Evolutionary conservation across 169 alveolate species (phyloP).

Genomic region (Plasmodium berghei): DNA sequence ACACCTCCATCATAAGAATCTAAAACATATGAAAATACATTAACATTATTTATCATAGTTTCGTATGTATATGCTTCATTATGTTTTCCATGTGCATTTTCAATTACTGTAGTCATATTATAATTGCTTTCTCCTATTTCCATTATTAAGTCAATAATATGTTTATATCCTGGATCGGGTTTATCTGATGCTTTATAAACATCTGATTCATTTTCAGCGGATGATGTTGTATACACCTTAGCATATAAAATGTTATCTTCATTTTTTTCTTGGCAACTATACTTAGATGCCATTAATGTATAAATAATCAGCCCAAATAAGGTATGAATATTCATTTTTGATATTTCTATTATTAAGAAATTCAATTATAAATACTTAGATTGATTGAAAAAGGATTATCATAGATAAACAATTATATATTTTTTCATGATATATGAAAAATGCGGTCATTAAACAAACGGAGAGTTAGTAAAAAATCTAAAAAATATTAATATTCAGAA

Average conservation of each 20-base stretch:
- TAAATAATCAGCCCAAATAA: no score
- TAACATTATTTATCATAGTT: background rate
- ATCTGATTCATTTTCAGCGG: slow-evolving; percentile 10
- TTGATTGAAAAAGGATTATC: no score
- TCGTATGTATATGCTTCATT: slow-evolving; percentile 5
- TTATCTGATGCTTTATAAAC: slow-evolving; percentile 16
- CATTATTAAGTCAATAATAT: background rate
- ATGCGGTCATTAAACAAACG: no score
- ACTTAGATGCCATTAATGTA: background rate
- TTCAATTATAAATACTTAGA: no score
- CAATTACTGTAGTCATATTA: slow-evolving; percentile 6
- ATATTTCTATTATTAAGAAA: no score
- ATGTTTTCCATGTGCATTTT: slow-evolving; percentile 20
- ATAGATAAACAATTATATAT: no score
- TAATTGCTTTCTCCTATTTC: background rate
- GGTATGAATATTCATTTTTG: no score
- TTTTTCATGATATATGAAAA: no score
- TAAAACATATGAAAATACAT: background rate
- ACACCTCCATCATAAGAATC: slow-evolving; percentile 44
- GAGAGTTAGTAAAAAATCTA: no score
- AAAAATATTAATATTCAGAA: no score
- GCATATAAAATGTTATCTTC: background rate
- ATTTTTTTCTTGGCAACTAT: background rate
- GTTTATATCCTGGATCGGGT: background rate
- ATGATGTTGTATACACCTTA: slow-evolving; percentile 1